Conservation (phyloP, 1,284 basidiomycete genomes). For the Microbotryum violaceum region DNA sequence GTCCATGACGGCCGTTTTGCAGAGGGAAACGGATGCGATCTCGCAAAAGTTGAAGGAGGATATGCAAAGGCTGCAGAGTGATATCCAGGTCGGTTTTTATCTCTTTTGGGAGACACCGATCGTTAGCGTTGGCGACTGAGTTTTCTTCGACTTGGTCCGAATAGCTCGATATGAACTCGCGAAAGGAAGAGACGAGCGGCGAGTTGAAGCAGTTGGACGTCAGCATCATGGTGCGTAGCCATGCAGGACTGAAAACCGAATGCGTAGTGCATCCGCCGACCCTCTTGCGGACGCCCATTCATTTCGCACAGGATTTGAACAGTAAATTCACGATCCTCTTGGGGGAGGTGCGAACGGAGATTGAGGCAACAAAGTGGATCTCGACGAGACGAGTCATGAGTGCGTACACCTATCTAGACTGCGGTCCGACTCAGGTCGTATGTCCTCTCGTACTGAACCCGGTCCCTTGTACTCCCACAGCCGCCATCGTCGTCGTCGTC, state of each 20-base stretch:
- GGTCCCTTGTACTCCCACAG: not conserved
- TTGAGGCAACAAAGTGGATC: constrained; percentile 36
- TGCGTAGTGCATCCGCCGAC: too few relatives aligned
- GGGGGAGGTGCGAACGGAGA: constrained; percentile 61
- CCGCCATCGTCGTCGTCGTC: constrained; percentile 23
- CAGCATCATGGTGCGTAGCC: constrained; percentile 64
- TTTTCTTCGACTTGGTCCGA: constrained; percentile 43
- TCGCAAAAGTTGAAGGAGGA: constrained; percentile 93
- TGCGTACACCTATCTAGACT: not conserved
- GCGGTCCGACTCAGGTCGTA: too few relatives aligned
- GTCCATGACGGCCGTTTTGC: constrained; percentile 63
- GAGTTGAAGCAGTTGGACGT: constrained; percentile 84
- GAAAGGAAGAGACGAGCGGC: constrained; percentile 85
- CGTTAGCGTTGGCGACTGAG: not conserved
- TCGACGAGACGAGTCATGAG: not conserved
- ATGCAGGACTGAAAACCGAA: not conserved
- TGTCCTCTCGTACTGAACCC: too few relatives aligned
- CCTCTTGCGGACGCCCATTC: not conserved
- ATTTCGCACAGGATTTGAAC: constrained; percentile 58
- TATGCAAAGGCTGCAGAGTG: constrained; percentile 78
- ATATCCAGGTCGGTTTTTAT: constrained; percentile 46
- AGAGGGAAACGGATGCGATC: constrained; percentile 79
- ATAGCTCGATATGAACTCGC: constrained; percentile 90
- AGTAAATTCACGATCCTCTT: constrained; percentile 77
- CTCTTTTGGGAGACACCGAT: not conserved